Evolutionary conservation across 768 basidiomycete genomes (phyloP).

Genomic region (Hydnum rufescens): DNA sequence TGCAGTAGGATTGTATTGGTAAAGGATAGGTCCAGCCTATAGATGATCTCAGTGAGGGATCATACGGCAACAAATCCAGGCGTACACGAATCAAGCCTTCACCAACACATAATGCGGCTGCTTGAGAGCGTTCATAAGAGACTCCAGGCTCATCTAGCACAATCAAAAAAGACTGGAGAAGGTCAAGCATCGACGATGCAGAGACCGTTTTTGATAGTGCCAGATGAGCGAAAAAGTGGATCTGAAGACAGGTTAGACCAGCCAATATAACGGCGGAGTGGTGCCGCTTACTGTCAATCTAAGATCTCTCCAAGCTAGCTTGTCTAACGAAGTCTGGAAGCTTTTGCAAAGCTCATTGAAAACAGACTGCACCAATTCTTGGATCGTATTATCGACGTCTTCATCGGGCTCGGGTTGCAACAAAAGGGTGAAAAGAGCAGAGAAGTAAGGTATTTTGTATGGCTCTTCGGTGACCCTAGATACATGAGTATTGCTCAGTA

Average conservation of each 20-base stretch:
- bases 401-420: neutral
- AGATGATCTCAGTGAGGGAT: neutral
- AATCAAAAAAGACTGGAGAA: slow-evolving; percentile 65
- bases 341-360: slow-evolving; percentile 83
- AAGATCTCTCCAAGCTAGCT: slow-evolving; percentile 76
- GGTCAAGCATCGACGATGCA: slow-evolving; percentile 52
- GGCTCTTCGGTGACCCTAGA: slow-evolving; percentile 75
- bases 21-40: slow-evolving; percentile 51
- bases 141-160: slow-evolving; percentile 83
- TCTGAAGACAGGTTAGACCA: slow-evolving; percentile 26
- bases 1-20: slow-evolving; percentile 35
- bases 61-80: slow-evolving; percentile 19
- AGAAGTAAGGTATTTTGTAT: slow-evolving; percentile 82
- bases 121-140: slow-evolving; percentile 65
- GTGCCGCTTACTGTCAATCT: slow-evolving; percentile 51
- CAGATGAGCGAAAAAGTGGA: slow-evolving; percentile 84
- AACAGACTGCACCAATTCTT: slow-evolving; percentile 22
- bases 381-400: slow-evolving; percentile 14
- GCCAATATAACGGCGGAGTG: slow-evolving; percentile 6
- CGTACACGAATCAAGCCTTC: slow-evolving; percentile 49
- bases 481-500: slow-evolving; percentile 8
- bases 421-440: slow-evolving; percentile 36
- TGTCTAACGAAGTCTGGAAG: slow-evolving; percentile 76
- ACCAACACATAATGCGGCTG: slow-evolving; percentile 59
- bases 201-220: slow-evolving; percentile 59